phyloP scores from a whole-genome alignment of 2,329 filamentous ascomycete species.

The Aspergillus ochraceoroseus region DNA sequence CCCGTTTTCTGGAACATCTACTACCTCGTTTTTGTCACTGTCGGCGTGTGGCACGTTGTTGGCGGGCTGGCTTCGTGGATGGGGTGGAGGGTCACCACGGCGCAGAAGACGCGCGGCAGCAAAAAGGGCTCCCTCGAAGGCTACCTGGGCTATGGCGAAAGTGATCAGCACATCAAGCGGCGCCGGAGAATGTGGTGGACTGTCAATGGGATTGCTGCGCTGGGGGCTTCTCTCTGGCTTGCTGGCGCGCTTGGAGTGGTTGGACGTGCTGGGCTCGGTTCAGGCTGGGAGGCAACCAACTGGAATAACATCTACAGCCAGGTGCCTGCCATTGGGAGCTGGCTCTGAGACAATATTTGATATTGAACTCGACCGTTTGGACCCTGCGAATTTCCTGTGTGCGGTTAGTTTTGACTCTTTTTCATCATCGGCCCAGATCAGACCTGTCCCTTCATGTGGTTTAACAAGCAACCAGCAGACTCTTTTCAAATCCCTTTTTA shows the following conservation, averaged over 20 bases:
- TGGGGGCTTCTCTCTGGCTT: slow-evolving; percentile 67
- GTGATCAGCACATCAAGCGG: slow-evolving; percentile 47
- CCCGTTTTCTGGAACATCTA: slow-evolving; percentile 61
- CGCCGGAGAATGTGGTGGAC: slow-evolving; percentile 64
- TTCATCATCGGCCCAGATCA: too few relatives aligned
- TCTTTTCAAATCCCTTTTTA: too few relatives aligned
- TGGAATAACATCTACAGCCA: slow-evolving; percentile 70
- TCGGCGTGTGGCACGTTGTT: slow-evolving; percentile 70
- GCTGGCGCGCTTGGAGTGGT: slow-evolving; percentile 75
- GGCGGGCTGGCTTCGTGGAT: slow-evolving; percentile 86
- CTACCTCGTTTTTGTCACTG: slow-evolving; percentile 62
- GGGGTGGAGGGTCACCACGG: slow-evolving; percentile 47
- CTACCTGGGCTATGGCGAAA: slow-evolving; percentile 44
- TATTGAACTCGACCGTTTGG: neutral
- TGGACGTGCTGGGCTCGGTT: slow-evolving; percentile 62
- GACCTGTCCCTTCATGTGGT: too few relatives aligned
- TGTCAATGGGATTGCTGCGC: slow-evolving; percentile 61
- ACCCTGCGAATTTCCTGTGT: too few relatives aligned
- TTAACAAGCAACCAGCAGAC: too few relatives aligned
- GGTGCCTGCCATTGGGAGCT: slow-evolving; percentile 54
- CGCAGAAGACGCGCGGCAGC: slow-evolving; percentile 26
- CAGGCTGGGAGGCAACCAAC: slow-evolving; percentile 73
- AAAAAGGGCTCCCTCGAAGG: slow-evolving; percentile 31
- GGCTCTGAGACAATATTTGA: slow-evolving; percentile 44
- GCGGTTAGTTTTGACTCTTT: too few relatives aligned